A percentile compares a stretch with the other conserved stretches of the same genome.
Conservation (phyloP, 768 basidiomycete species). For the Neoboletus magnificus region DNA sequence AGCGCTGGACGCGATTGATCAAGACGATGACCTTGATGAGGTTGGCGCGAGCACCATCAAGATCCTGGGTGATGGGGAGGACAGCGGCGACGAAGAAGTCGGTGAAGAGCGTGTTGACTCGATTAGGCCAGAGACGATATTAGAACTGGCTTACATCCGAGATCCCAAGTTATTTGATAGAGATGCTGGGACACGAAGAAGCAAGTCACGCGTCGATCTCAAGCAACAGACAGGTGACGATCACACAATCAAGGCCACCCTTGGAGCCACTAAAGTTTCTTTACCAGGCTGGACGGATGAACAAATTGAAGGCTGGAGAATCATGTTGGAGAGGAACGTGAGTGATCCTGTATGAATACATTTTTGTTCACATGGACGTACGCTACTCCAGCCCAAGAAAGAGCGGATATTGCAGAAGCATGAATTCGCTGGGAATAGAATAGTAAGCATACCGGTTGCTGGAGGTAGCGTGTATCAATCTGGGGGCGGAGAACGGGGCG, state of each 20-base stretch:
- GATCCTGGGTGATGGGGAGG: slow-evolving; percentile 59
- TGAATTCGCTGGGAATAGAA: slow-evolving; percentile 67
- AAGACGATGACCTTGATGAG: slow-evolving; percentile 55
- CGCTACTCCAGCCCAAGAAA: slow-evolving; percentile 56
- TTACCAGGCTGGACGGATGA: slow-evolving; percentile 68
- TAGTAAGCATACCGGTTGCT: slow-evolving; percentile 7
- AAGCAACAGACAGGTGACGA: slow-evolving; percentile 61
- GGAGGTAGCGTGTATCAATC: neutral
- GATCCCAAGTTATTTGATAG: slow-evolving; percentile 76
- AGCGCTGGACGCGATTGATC: slow-evolving; percentile 33
- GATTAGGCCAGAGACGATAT: slow-evolving; percentile 52
- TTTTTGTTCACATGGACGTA: slow-evolving; percentile 6
- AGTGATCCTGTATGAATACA: slow-evolving; percentile 29
- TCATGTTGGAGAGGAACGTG: slow-evolving; percentile 88
- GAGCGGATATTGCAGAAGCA: slow-evolving; percentile 73
- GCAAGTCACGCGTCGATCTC: slow-evolving; percentile 64
- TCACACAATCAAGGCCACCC: neutral
- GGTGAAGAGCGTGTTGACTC: slow-evolving; percentile 23
- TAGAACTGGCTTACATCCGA: slow-evolving; percentile 75
- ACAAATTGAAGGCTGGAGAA: slow-evolving; percentile 90
- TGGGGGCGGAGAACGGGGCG: slow-evolving; percentile 16
- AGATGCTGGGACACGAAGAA: slow-evolving; percentile 66
- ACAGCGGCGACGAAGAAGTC: slow-evolving; percentile 38
- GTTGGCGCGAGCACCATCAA: slow-evolving; percentile 41
- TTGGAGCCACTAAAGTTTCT: neutral